Conservation (phyloP, 1,139 yeast species). For the Suhomyces wounanorum region DNA sequence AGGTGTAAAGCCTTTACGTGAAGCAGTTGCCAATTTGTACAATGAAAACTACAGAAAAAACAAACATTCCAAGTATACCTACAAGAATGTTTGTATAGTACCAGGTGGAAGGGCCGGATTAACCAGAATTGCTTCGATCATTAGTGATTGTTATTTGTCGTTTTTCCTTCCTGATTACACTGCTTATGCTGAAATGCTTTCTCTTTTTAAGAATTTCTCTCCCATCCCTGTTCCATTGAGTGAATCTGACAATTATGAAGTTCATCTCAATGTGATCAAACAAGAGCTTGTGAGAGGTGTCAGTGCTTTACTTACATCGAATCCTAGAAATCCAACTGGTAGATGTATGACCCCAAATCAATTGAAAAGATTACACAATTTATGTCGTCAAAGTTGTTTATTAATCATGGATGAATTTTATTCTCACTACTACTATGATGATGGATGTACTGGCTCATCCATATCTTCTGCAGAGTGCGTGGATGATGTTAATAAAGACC, state of each 20-base stretch:
- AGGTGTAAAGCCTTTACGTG: conserved; percentile 58
- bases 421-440: conserved; percentile 64
- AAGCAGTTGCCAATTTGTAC: conserved; percentile 63
- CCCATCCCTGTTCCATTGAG: conserved; percentile 69
- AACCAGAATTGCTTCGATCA: conserved; percentile 66
- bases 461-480: conserved; percentile 58
- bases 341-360: conserved; percentile 56
- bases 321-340: conserved; percentile 72
- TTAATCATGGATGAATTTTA: conserved; percentile 71
- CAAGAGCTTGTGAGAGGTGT: conserved; percentile 63
- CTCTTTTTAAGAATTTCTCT: conserved; percentile 64
- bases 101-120: conserved; percentile 75
- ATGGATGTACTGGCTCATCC: conserved; percentile 57
- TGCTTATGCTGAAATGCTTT: conserved; percentile 72
- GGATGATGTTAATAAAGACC: conserved; percentile 61
- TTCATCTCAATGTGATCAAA: conserved; percentile 57
- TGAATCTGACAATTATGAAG: conserved; percentile 61
- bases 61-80: conserved; percentile 56
- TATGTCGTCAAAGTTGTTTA: conserved; percentile 59
- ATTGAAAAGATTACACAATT: conserved; percentile 52
- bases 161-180: conserved; percentile 71
- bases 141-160: conserved; percentile 61
- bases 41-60: conserved; percentile 57
- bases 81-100: conserved; percentile 66
- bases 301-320: conserved; percentile 61